These are phyloP conservation scores for Colletotrichum aenigma DNA, from an alignment of 2,329 filamentous ascomycete genomes.

Conservation along the genomic window DNA sequence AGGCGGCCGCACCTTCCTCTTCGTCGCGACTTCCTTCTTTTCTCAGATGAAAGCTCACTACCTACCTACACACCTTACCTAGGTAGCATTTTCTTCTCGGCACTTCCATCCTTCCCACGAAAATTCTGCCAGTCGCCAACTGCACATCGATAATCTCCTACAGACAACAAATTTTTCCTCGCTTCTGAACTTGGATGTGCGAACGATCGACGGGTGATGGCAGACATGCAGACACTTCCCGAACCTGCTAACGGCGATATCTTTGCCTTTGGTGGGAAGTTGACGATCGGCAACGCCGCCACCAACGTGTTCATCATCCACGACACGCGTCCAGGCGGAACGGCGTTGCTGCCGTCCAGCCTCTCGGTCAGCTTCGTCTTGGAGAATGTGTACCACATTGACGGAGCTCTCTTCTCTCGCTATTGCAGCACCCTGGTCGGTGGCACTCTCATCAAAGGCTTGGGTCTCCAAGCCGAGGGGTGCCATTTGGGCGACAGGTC, in stretches of 20 bases:
- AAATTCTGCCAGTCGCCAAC: not conserved
- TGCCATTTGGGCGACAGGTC: not conserved
- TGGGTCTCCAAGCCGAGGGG: not conserved
- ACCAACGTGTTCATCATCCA: conserved; percentile 5
- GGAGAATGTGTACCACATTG: conserved; percentile 7
- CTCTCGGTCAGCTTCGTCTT: not conserved
- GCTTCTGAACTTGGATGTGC: not conserved
- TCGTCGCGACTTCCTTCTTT: not conserved
- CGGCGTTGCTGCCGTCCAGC: not conserved
- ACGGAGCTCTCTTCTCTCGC: not conserved
- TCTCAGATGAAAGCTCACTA: not conserved
- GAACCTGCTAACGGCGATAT: not conserved
- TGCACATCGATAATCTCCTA: not conserved
- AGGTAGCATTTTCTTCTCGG: not conserved
- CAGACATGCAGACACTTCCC: not conserved
- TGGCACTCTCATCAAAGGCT: conserved; percentile 3
- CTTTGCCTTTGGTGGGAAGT: not conserved
- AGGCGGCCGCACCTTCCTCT: not conserved
- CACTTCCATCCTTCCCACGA: not conserved
- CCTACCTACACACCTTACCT: not conserved
- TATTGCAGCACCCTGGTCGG: not conserved
- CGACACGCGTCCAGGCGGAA: not conserved
- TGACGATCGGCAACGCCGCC: not conserved
- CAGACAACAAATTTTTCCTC: not conserved
- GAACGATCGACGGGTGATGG: not conserved